Percentiles rank a stretch among this genome's conserved stretches.
Evolutionary conservation across 495 filamentous ascomycete genomes (phyloP).

Genomic region (Astrocystis sublimbata): DNA sequence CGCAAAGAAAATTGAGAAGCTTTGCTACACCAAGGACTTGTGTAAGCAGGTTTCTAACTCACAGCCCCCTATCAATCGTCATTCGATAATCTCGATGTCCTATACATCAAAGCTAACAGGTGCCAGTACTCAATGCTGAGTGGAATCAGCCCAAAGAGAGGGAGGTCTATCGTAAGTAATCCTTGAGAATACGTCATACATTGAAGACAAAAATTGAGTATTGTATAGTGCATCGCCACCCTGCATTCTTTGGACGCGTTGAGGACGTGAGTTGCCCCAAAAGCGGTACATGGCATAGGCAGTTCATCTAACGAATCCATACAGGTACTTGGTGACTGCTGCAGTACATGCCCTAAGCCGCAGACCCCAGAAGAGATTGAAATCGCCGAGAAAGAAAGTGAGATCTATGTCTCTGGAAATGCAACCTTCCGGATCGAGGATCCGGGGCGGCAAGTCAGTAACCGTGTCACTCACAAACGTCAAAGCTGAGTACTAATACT

Average conservation of each 20-base stretch:
- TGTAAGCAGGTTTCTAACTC: slow-evolving; percentile 28
- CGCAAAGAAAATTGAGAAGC: slow-evolving; percentile 72
- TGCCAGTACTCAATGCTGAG: slow-evolving; percentile 74
- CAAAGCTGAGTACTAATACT: slow-evolving; percentile 13
- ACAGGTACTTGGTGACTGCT: slow-evolving; percentile 76
- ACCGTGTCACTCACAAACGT: background rate
- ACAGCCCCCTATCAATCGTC: background rate
- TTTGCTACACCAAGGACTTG: slow-evolving; percentile 75
- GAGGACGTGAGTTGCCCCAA: slow-evolving; percentile 36
- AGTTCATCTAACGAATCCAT: slow-evolving; percentile 15
- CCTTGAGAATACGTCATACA: background rate
- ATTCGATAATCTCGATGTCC: background rate
- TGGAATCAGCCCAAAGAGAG: slow-evolving; percentile 77
- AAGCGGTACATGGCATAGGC: background rate
- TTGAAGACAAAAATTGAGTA: background rate
- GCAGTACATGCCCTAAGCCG: slow-evolving; percentile 71
- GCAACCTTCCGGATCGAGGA: slow-evolving; percentile 75
- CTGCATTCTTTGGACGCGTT: slow-evolving; percentile 54
- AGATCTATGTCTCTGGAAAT: slow-evolving; percentile 69
- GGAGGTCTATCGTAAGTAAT: slow-evolving; percentile 52
- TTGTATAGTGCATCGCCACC: slow-evolving; percentile 66
- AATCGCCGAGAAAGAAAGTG: slow-evolving; percentile 66
- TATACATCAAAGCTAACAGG: slow-evolving; percentile 12
- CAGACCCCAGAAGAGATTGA: slow-evolving; percentile 68
- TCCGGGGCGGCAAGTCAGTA: slow-evolving; percentile 70